Evolutionary conservation across 225 moss, liverwort and hornwort species (phyloP).

Genomic region (Pseudoscleropodium purum): DNA sequence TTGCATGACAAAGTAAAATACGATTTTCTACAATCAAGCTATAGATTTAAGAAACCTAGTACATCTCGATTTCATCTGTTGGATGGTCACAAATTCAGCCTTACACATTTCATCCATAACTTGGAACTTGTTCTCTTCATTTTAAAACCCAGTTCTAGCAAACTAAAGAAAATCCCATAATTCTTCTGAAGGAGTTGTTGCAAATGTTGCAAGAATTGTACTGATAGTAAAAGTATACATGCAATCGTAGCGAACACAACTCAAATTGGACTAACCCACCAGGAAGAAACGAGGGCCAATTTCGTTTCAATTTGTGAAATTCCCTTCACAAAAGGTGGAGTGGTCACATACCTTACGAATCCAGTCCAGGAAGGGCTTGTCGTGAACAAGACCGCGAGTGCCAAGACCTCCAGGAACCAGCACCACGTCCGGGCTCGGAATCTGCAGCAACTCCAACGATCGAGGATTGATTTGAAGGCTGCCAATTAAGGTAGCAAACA

Average conservation of each 20-base stretch:
- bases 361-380: conserved; percentile 58
- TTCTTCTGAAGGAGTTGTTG: not conserved
- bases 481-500: not conserved
- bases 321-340: not conserved
- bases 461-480: not conserved
- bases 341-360: conserved; percentile 47
- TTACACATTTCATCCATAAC: not conserved
- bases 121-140: not conserved
- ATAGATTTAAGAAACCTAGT: not conserved
- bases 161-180: not conserved
- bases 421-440: conserved; percentile 66
- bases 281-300: not conserved
- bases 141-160: not conserved
- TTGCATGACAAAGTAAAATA: not conserved
- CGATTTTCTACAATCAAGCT: not conserved
- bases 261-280: not conserved
- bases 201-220: not conserved
- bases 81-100: not conserved
- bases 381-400: conserved; percentile 11
- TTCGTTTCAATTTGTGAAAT: not conserved
- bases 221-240: not conserved
- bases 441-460: not conserved
- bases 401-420: conserved; percentile 66
- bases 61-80: not conserved
- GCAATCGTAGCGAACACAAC: not conserved